A percentile compares a stretch with the other conserved stretches of the same genome.
Evolutionary conservation across 2,329 filamentous ascomycete species (phyloP).

Genomic region (Xylaria sp.): DNA sequence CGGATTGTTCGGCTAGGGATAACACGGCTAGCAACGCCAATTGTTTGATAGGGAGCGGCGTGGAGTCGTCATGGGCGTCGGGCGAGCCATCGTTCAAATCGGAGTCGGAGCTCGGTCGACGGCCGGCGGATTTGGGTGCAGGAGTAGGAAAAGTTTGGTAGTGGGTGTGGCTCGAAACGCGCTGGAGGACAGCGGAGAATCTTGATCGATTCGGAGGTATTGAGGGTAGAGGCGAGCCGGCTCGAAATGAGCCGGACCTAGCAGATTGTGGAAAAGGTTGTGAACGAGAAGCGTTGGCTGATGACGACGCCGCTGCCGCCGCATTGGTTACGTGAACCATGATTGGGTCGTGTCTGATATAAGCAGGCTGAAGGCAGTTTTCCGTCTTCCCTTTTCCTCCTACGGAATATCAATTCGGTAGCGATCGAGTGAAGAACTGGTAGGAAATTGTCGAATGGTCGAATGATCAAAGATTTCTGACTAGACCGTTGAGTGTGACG

Average conservation of each 20-base stretch:
- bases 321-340: slow-evolving; percentile 35
- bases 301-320: slow-evolving; percentile 27
- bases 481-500: not conserved
- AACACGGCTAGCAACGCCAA: slow-evolving; percentile 85
- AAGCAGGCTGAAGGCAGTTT: no score
- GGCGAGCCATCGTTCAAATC: slow-evolving; percentile 39
- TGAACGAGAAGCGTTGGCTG: slow-evolving; percentile 18
- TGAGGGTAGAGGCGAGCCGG: slow-evolving; percentile 41
- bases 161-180: slow-evolving; percentile 56
- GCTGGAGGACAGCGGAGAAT: slow-evolving; percentile 32
- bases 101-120: slow-evolving; percentile 41
- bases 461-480: not conserved
- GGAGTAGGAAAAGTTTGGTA: slow-evolving; percentile 84
- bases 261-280: slow-evolving; percentile 29
- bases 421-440: not conserved
- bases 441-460: not conserved
- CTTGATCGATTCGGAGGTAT: slow-evolving; percentile 26
- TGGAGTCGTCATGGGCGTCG: slow-evolving; percentile 56
- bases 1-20: slow-evolving; percentile 91
- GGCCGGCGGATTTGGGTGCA: slow-evolving; percentile 69
- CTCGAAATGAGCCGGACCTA: slow-evolving; percentile 39
- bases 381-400: not conserved
- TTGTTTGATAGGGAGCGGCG: slow-evolving; percentile 82
- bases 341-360: not conserved
- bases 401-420: not conserved